Evolutionary conservation across 139 green algal genomes (phyloP).

Genomic region (Zygnema circumcarinatum): DNA sequence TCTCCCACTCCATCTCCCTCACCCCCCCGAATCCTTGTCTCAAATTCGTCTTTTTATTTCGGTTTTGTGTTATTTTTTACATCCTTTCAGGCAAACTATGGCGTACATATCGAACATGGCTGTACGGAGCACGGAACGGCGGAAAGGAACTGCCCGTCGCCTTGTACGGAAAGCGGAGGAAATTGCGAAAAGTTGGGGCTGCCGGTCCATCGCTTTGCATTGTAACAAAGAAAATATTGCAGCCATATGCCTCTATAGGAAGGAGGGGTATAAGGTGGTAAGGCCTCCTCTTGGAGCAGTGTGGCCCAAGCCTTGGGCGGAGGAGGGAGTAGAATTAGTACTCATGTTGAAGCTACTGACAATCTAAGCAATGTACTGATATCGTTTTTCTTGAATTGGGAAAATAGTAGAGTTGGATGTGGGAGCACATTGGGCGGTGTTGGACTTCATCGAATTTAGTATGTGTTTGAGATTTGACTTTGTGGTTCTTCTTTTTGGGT

Average conservation of each 20-base stretch:
- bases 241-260: conserved; percentile 21
- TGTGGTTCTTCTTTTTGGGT: too few relatives aligned
- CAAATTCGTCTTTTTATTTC: conserved; percentile 8
- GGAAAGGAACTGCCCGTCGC: conserved; percentile 1
- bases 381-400: too few relatives aligned
- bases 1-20: not conserved
- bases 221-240: conserved; percentile 10
- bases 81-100: too few relatives aligned
- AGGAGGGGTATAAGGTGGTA: not conserved
- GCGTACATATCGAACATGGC: too few relatives aligned
- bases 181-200: conserved; percentile 20
- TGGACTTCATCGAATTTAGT: too few relatives aligned
- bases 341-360: conserved; percentile 6
- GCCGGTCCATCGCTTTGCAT: conserved; percentile 20
- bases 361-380: too few relatives aligned
- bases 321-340: not conserved
- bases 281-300: not conserved
- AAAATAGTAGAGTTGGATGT: too few relatives aligned
- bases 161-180: conserved; percentile 16
- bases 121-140: not conserved
- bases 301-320: conserved; percentile 20
- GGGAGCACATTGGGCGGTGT: too few relatives aligned
- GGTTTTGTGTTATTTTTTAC: too few relatives aligned
- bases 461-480: too few relatives aligned
- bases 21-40: not conserved